phyloP scores from a whole-genome alignment of 192 early-diverging fungal genomes.

The Backusella tuberculispora region DNA sequence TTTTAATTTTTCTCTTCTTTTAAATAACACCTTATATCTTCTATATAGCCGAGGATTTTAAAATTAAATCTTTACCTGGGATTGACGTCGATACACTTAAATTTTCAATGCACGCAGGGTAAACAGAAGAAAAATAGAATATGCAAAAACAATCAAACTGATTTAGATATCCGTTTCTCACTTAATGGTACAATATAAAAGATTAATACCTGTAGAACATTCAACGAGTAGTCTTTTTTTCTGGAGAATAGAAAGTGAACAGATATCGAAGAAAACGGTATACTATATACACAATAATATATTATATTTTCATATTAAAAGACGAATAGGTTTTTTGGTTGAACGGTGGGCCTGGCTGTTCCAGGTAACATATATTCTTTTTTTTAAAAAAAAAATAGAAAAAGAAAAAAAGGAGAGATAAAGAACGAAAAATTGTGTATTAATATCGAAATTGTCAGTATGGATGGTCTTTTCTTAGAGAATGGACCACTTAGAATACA shows the following conservation, averaged over 20 bases:
- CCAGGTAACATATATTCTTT: constrained; percentile 17
- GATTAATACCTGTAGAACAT: constrained; percentile 49
- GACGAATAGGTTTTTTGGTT: constrained; percentile 63
- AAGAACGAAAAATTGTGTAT: no score
- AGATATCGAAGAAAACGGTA: constrained; percentile 13
- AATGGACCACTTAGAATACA: constrained; percentile 58
- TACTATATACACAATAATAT: background rate
- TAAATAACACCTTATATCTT: background rate
- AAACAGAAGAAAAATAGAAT: background rate
- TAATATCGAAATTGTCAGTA: constrained; percentile 38
- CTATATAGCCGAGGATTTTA: constrained; percentile 44
- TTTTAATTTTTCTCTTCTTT: background rate
- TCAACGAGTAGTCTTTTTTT: constrained; percentile 52
- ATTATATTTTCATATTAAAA: background rate
- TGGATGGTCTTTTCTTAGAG: constrained; percentile 70
- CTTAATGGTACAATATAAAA: background rate
- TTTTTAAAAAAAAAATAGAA: background rate
- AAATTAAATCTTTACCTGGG: constrained; percentile 43
- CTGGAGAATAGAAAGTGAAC: constrained; percentile 49
- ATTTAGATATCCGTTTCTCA: background rate
- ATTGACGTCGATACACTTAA: constrained; percentile 27
- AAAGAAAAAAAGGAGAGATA: background rate
- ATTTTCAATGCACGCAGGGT: constrained; percentile 54
- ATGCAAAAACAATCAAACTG: no score
- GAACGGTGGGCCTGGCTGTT: constrained; percentile 57